Percentiles rank a stretch among this genome's conserved stretches.
Conservation (phyloP, 1,284 basidiomycete species). For the Cryptococcus jaspeensis region DNA sequence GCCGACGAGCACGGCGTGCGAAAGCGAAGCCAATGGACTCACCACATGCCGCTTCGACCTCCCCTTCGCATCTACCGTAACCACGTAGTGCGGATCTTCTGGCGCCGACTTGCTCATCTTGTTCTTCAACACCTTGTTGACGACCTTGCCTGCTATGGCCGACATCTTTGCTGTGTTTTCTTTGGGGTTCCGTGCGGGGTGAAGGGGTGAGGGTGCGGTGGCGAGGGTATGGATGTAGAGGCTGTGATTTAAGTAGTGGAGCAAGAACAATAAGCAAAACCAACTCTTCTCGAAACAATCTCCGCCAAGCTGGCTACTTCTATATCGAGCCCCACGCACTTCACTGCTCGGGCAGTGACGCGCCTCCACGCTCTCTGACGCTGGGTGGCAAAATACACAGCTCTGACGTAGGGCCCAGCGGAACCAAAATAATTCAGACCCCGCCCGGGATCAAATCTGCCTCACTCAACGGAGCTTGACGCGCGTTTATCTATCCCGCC, state of each 20-base stretch:
- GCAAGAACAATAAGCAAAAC: not conserved
- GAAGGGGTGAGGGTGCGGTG: not conserved
- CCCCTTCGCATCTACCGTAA: conserved; percentile 63
- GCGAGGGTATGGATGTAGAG: not conserved
- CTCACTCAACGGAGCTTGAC: too few relatives aligned
- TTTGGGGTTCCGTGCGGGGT: not conserved
- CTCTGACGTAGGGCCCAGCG: too few relatives aligned
- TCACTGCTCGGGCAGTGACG: too few relatives aligned
- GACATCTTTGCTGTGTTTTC: conserved; percentile 13
- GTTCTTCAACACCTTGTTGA: conserved; percentile 59
- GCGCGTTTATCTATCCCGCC: too few relatives aligned
- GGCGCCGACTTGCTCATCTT: conserved; percentile 65
- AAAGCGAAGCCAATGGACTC: conserved; percentile 39
- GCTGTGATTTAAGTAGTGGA: not conserved
- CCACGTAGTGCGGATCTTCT: conserved; percentile 75
- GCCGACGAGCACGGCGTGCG: not conserved
- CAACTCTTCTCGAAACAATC: too few relatives aligned
- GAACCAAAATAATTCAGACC: too few relatives aligned
- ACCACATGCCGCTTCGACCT: conserved; percentile 70
- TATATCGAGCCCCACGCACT: too few relatives aligned
- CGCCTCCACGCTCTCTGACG: too few relatives aligned
- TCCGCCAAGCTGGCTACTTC: too few relatives aligned
- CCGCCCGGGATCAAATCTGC: too few relatives aligned
- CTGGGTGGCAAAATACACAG: too few relatives aligned
- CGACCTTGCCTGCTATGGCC: conserved; percentile 31